Evolutionary conservation across 2,329 filamentous ascomycete genomes (phyloP).

Genomic region (Trichoderma arundinaceum): DNA sequence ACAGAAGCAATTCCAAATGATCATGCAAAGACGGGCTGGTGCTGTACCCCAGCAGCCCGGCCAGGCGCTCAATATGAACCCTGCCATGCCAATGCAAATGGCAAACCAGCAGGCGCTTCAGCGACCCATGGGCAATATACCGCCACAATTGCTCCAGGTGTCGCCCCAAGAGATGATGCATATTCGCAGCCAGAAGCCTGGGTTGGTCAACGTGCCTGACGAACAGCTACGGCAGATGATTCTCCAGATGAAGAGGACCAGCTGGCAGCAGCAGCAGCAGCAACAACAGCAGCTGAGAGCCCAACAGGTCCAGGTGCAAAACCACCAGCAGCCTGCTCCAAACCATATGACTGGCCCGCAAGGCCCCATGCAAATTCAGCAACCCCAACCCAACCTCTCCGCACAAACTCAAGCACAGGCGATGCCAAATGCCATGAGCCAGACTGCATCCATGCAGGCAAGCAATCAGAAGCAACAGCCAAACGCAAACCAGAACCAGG

Average conservation of each 20-base stretch:
- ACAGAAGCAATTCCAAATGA: slow-evolving; percentile 48
- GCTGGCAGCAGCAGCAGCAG: slow-evolving; percentile 41
- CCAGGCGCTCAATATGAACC: slow-evolving; percentile 41
- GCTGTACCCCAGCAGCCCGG: slow-evolving; percentile 40
- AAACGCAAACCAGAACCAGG: slow-evolving; percentile 37
- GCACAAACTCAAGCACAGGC: slow-evolving; percentile 49
- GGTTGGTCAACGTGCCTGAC: slow-evolving; percentile 41
- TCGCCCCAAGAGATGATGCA: slow-evolving; percentile 44
- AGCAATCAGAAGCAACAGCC: slow-evolving; percentile 42
- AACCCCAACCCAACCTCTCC: slow-evolving; percentile 51
- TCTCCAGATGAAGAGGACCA: slow-evolving; percentile 43
- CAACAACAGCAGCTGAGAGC: slow-evolving; percentile 44
- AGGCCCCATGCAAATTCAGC: slow-evolving; percentile 59
- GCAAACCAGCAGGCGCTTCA: slow-evolving; percentile 40
- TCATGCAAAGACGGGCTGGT: slow-evolving; percentile 41
- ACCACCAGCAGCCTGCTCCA: slow-evolving; percentile 43
- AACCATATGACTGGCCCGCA: slow-evolving; percentile 53
- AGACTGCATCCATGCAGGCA: slow-evolving; percentile 44
- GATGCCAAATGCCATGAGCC: slow-evolving; percentile 52
- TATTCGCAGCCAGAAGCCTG: slow-evolving; percentile 39
- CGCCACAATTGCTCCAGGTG: slow-evolving; percentile 44
- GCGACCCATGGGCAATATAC: slow-evolving; percentile 35
- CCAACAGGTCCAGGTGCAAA: slow-evolving; percentile 42
- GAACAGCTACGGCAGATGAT: slow-evolving; percentile 44
- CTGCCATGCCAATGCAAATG: slow-evolving; percentile 36